These are phyloP conservation scores for Theobroma cacao DNA, from an alignment of 345 rosid species.

Conservation along the genomic window DNA sequence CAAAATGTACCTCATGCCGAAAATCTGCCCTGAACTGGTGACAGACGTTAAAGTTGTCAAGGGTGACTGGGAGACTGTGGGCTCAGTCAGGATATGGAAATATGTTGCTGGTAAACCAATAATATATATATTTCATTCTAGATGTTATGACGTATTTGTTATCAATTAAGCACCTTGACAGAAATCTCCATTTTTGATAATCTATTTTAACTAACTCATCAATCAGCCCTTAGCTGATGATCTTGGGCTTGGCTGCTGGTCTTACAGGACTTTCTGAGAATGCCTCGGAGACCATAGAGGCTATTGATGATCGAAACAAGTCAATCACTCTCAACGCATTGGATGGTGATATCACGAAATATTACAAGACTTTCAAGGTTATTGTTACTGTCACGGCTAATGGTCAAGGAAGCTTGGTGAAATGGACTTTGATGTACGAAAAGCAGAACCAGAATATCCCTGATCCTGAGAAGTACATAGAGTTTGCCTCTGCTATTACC, in stretches of 20 bases:
- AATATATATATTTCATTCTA: not conserved
- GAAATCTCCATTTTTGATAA: not conserved
- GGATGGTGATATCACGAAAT: conserved; percentile 11
- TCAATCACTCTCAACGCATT: not conserved
- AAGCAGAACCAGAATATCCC: conserved; percentile 13
- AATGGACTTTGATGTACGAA: conserved; percentile 25
- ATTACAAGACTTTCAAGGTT: conserved; percentile 8
- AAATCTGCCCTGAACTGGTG: conserved; percentile 1
- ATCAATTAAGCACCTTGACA: no score
- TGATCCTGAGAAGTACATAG: conserved; percentile 2
- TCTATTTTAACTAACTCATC: no score
- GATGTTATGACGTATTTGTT: not conserved
- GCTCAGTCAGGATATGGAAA: conserved; percentile 19
- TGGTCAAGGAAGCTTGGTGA: conserved; percentile 15
- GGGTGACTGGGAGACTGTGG: conserved; percentile 20
- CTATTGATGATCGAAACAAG: conserved; percentile 17
- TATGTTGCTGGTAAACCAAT: conserved; percentile 18
- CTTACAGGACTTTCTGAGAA: conserved; percentile 9
- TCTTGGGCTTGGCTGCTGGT: not conserved
- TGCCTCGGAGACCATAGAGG: conserved; percentile 8
- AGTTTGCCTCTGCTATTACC: not conserved
- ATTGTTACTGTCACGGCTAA: not conserved
- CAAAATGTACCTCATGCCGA: conserved; percentile 5
- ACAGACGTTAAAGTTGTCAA: conserved; percentile 16
- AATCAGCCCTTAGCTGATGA: not conserved